phyloP scores from a whole-genome alignment of 345 rosid genomes.

The Camelina laxa region DNA sequence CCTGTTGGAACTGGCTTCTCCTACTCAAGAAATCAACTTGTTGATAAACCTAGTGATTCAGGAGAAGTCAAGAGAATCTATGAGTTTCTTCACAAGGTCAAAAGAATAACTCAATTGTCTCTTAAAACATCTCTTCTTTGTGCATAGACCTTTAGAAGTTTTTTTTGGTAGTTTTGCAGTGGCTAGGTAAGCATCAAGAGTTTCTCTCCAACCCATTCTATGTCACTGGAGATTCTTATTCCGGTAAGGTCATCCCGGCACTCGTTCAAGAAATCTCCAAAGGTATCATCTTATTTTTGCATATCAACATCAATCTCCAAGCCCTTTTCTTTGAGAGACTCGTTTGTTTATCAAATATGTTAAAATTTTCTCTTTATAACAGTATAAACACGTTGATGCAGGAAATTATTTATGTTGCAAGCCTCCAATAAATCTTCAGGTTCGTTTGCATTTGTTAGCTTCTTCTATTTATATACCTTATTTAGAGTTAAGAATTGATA shows the following conservation, averaged over 20 bases:
- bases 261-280: constrained; percentile 52
- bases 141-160: neutral
- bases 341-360: neutral
- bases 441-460: constrained; percentile 21
- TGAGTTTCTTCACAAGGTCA: constrained; percentile 60
- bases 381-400: constrained; percentile 33
- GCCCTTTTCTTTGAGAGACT: neutral
- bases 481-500: neutral
- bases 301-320: neutral
- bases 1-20: constrained; percentile 89
- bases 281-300: constrained; percentile 15
- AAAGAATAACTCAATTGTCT: constrained; percentile 23
- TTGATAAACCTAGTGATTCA: constrained; percentile 51
- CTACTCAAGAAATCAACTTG: constrained; percentile 49
- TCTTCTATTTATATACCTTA: neutral
- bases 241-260: constrained; percentile 62
- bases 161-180: constrained; percentile 46
- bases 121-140: constrained; percentile 26
- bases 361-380: neutral
- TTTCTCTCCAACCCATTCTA: constrained; percentile 60
- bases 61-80: constrained; percentile 50
- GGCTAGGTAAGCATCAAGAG: constrained; percentile 63
- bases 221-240: constrained; percentile 68
- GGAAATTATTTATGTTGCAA: constrained; percentile 54
- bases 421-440: constrained; percentile 65